Conservation (phyloP, 768 basidiomycete species). For the Phaffia tasmanica region DNA sequence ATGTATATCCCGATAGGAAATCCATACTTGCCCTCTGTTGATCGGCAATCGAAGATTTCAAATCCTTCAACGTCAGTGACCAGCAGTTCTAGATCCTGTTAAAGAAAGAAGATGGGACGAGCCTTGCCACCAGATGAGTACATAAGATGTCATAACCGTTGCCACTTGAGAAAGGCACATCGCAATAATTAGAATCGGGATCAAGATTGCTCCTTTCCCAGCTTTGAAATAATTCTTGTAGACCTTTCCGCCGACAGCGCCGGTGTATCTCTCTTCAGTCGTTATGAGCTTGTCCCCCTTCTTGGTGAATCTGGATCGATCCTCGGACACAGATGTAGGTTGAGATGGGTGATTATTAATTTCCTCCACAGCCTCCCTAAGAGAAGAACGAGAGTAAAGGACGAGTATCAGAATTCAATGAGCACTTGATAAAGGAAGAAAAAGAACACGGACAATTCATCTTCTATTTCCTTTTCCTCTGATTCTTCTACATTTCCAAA, state of each 20-base stretch:
- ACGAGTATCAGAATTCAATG: too few species aligned
- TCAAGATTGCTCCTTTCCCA: conserved; percentile 53
- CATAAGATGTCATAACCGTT: conserved; percentile 17
- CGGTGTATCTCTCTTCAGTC: conserved; percentile 16
- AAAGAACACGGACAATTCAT: neutral
- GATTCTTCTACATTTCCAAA: conserved; percentile 46
- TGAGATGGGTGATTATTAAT: conserved; percentile 28
- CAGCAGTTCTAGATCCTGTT: conserved; percentile 57
- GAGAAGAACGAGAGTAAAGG: too few species aligned
- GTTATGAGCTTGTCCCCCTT: conserved; percentile 34
- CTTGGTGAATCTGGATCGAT: conserved; percentile 38
- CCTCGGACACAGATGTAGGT: conserved; percentile 39
- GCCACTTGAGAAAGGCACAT: conserved; percentile 17
- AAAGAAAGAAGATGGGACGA: conserved; percentile 49
- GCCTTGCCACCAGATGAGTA: conserved; percentile 17
- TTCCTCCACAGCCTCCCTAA: conserved; percentile 5
- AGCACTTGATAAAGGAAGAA: too few species aligned
- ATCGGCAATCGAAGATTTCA: conserved; percentile 39
- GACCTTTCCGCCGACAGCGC: conserved; percentile 49
- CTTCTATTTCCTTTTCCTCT: conserved; percentile 39
- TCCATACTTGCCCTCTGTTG: conserved; percentile 55
- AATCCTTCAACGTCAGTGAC: conserved; percentile 43
- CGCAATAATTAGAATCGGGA: conserved; percentile 48
- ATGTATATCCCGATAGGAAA: conserved; percentile 51
- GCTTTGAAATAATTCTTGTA: conserved; percentile 58